Evolutionary conservation across 148 eudicot species (phyloP).

Genomic region (Camellia granthamiana): DNA sequence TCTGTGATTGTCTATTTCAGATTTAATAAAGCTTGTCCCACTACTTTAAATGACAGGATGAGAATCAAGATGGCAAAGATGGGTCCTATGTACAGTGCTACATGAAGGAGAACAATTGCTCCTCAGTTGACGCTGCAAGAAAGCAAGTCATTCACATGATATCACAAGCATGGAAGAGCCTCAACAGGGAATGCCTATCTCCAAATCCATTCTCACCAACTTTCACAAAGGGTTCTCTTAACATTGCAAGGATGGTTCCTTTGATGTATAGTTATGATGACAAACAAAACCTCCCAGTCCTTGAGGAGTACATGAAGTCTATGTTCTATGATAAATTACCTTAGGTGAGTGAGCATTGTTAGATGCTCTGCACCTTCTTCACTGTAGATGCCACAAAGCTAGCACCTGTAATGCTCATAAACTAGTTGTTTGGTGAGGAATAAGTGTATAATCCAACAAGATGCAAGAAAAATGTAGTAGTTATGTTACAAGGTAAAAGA

Average conservation of each 20-base stretch:
- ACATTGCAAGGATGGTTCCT: slow-evolving; percentile 38
- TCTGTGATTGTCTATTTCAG: not conserved
- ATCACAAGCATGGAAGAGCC: slow-evolving; percentile 44
- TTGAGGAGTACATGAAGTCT: slow-evolving; percentile 24
- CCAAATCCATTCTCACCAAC: slow-evolving; percentile 16
- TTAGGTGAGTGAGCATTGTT: not conserved
- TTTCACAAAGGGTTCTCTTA: slow-evolving; percentile 25
- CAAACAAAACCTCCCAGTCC: slow-evolving; percentile 16
- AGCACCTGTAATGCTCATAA: not conserved
- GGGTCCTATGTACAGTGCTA: slow-evolving; percentile 50
- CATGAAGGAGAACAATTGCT: slow-evolving; percentile 40
- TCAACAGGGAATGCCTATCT: slow-evolving; percentile 32
- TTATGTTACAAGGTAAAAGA: no score
- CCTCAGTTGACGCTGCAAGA: slow-evolving; percentile 29
- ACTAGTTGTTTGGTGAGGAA: no score
- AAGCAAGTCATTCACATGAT: slow-evolving; percentile 33
- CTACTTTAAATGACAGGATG: slow-evolving; percentile 34
- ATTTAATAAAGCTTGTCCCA: not conserved
- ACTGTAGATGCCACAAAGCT: not conserved
- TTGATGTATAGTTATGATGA: slow-evolving; percentile 36
- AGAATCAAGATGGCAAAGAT: slow-evolving; percentile 50
- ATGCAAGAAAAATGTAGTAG: no score
- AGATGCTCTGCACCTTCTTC: not conserved
- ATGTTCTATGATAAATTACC: slow-evolving; percentile 12
- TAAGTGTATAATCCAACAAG: no score